A percentile compares a stretch with the other conserved stretches of the same genome.
These are phyloP conservation scores for Leptographium radiaticola DNA, from an alignment of 2,329 filamentous ascomycete species.

Conservation along the genomic window DNA sequence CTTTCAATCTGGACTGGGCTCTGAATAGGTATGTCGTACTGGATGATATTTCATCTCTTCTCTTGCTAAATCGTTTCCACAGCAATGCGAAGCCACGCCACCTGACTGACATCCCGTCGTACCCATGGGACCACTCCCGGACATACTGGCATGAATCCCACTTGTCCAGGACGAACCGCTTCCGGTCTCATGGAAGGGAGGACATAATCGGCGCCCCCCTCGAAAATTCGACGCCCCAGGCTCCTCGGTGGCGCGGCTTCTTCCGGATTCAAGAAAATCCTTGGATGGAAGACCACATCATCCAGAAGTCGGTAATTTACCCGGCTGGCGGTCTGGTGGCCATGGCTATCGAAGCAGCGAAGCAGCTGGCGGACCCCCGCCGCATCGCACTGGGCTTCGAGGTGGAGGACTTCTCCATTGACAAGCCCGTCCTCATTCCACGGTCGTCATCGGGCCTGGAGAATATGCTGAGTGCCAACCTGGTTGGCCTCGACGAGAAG, in stretches of 20 bases:
- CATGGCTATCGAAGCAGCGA: constrained; percentile 25
- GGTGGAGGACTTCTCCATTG: constrained; percentile 10
- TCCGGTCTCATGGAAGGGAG: constrained; percentile 15
- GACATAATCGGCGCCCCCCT: constrained; percentile 16
- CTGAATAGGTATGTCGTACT: not conserved
- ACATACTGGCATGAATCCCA: constrained; percentile 25
- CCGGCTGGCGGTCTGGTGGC: constrained; percentile 23
- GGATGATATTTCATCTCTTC: not conserved
- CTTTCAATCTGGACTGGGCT: constrained; percentile 4
- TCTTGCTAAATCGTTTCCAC: not conserved
- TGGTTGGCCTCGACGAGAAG: constrained; percentile 1
- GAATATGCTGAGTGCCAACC: constrained; percentile 31
- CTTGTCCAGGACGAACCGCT: constrained; percentile 17
- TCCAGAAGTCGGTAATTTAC: constrained; percentile 22
- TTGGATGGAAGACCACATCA: constrained; percentile 33
- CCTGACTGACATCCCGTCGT: constrained; percentile 24
- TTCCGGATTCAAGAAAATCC: constrained; percentile 25
- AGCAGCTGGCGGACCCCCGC: constrained; percentile 12
- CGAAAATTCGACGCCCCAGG: constrained; percentile 14
- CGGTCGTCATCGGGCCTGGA: constrained; percentile 27
- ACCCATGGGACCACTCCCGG: constrained; percentile 26
- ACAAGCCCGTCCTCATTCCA: constrained; percentile 13
- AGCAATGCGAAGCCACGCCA: not conserved
- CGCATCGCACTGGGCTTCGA: constrained; percentile 6
- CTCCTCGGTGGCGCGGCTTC: constrained; percentile 30